Percentiles rank a stretch among this genome's conserved stretches.
phyloP scores from a whole-genome alignment of 192 early-diverging fungal genomes.

The Rhizophagus sp. region DNA sequence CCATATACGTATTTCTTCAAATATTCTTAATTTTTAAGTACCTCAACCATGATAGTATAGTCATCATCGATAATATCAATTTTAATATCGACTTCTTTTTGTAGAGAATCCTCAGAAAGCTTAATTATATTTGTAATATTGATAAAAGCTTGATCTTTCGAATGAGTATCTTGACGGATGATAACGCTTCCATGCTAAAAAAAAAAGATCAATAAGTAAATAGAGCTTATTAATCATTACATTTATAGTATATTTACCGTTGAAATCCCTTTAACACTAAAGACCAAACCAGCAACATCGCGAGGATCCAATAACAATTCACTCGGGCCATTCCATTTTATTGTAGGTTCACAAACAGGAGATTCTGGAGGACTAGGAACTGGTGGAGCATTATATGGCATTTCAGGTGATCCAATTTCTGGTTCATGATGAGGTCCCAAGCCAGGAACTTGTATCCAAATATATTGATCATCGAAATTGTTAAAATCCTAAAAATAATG shows the following conservation, averaged over 20 bases:
- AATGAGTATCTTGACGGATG: slow-evolving; percentile 23
- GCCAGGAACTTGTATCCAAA: neutral
- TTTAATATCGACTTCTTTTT: slow-evolving; percentile 17
- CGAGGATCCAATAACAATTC: slow-evolving; percentile 23
- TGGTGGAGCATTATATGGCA: neutral
- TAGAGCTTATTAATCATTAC: neutral
- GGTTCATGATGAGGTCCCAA: neutral
- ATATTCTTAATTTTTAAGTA: neutral
- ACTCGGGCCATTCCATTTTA: slow-evolving; percentile 19
- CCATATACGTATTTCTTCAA: neutral
- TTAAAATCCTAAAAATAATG: neutral
- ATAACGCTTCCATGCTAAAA: slow-evolving; percentile 27
- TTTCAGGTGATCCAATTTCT: neutral
- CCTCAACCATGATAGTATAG: slow-evolving; percentile 5
- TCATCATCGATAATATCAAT: slow-evolving; percentile 19
- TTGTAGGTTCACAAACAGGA: neutral
- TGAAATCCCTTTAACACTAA: slow-evolving; percentile 21
- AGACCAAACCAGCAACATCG: slow-evolving; percentile 13
- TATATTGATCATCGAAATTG: neutral
- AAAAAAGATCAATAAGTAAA: neutral
- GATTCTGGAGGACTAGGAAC: neutral
- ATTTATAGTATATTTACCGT: neutral
- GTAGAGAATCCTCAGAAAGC: slow-evolving; percentile 17
- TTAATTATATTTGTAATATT: slow-evolving; percentile 28
- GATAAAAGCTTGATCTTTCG: neutral